Evolutionary conservation across 2,329 filamentous ascomycete species (phyloP), one percentile per base, ranked within the genome.

Genomic region (Exophiala sp.): DNA sequence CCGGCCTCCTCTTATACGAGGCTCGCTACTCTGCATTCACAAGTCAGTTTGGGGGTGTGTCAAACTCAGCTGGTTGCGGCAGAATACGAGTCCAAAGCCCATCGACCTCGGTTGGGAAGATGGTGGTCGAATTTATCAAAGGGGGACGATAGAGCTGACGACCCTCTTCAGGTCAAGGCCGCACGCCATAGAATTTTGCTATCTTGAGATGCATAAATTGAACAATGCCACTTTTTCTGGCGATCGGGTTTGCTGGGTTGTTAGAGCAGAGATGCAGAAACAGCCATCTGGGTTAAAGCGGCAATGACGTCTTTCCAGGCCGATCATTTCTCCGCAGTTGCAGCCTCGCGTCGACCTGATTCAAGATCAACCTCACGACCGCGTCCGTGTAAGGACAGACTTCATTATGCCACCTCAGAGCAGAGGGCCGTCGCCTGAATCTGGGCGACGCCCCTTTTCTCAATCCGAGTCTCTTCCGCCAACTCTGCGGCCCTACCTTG

Each of bases 361-460:
- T 20, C 42, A 41, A 24, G 47, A 10, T 21, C 33, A 24, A n/a
- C 32, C 14, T 38, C 14, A 29, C 24, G 24, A 29, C 24, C 24
- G 24, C 24, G 24, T 39, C 21, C 47, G 20, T 50, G 16, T 10
- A 33, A 12, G 36, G 12, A 1, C 14, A 35, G 11, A 36, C 14
- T 14, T 39, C 14, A 42, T 39, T 11, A 62, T 62, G 60, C 60
- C 60, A 16, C 60, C 60, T 33, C 60, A 61, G 47, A 62, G 58
- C 43, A 57, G 60, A 55, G 60, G 60, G 7, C 3, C 41, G 4
- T 56, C 58, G 38, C 55, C 58, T 24, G 45, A 44, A 29, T 18
- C 52, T 18, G 51, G 48, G 9, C 51, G 49, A 32, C 49, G 52
- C 6, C 36, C 40, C 9, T 52, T 42, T 36, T 48, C 53, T 5